Base-by-base conservation (phyloP, 441 rosid genomes). In the Bocquillonia castaneifolia region DNA sequence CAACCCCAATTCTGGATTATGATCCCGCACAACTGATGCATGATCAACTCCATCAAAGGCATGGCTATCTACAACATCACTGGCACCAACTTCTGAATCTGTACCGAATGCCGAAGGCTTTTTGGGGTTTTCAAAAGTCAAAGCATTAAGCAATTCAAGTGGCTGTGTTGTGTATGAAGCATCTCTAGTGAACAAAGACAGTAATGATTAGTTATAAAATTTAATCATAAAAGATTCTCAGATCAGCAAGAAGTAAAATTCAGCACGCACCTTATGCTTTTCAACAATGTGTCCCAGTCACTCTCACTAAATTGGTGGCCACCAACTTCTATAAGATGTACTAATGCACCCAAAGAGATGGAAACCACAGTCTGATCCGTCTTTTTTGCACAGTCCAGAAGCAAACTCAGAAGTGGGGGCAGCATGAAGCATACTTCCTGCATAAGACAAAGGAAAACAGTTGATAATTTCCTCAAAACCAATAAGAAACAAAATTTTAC, bases 341-440 rank as follows among this genome's bases (percentile, higher is more conserved):
- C 96, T 69, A 95, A 76, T 68, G 99, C 99, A 76, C 96, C 96
- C 83, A 95, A 73, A 47, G 99, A 85, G 66, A 95, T 95, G 64
- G 99, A 95, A 79, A 91, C 99, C 44, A 95, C 99, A 10, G 99
- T 69, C 81, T 95, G 99, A 79, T 95, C 99, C 20, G 96, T 79
- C 82, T 89, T 91, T 86, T 95, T 92, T 40, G 99, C 98, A 68
- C 97, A 95, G 78, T 95, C 99, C 77, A 95, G 80, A 74, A 95
- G 95, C 87, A 95, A 84, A 77, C 96, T 80, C 77, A 95, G 74
- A 60, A 95, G 90, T 48, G 99, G 96, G n/a, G 99, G 98, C 79
- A 95, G 86, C 99, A 95, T 95, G 82, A 95, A 95, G 84, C 94
- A 86, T 23, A 95, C 99, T 83, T 95, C 99, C 99, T 95, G 86